Conservation (phyloP, 176 grass and related monocot species). For the Areca catechu region DNA sequence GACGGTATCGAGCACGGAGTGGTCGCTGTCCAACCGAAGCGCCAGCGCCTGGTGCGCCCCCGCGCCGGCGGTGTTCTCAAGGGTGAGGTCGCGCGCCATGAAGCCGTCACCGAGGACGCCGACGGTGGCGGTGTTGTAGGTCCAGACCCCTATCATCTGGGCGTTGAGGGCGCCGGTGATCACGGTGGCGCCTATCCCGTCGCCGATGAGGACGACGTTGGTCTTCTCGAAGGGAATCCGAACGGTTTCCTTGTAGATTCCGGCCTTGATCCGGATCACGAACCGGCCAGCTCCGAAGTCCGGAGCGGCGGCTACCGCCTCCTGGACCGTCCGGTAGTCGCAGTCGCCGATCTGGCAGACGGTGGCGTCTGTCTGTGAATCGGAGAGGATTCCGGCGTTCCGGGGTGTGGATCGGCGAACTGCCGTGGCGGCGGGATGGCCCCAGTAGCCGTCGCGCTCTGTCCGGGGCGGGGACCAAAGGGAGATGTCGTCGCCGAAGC, state of each 20-base stretch:
- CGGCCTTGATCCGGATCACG: constrained; percentile 65
- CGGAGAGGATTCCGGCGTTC: background rate
- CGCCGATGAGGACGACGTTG: constrained; percentile 59
- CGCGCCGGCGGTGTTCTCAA: too few species aligned
- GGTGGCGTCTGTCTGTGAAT: background rate
- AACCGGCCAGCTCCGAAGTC: constrained; percentile 26
- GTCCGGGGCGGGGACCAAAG: constrained; percentile 71
- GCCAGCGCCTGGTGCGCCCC: too few species aligned
- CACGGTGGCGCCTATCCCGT: constrained; percentile 73
- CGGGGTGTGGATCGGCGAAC: constrained; percentile 29
- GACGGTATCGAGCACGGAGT: constrained; percentile 36
- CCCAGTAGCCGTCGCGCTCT: constrained; percentile 90
- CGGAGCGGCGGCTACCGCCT: constrained; percentile 61
- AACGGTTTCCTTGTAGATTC: constrained; percentile 79
- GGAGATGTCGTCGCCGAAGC: constrained; percentile 55
- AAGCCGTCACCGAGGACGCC: too few species aligned
- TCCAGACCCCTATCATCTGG: too few species aligned
- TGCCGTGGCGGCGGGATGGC: background rate
- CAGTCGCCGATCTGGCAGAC: constrained; percentile 20
- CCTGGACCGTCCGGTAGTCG: constrained; percentile 28
- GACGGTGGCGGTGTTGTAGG: too few species aligned
- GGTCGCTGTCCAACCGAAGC: too few species aligned
- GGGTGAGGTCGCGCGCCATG: too few species aligned
- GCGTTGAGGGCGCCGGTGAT: constrained; percentile 65
- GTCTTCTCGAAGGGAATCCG: constrained; percentile 66